Percentiles rank a stretch among this genome's conserved stretches.
phyloP scores from a whole-genome alignment of 2,329 filamentous ascomycete species.

The Aspergillus sp. region DNA sequence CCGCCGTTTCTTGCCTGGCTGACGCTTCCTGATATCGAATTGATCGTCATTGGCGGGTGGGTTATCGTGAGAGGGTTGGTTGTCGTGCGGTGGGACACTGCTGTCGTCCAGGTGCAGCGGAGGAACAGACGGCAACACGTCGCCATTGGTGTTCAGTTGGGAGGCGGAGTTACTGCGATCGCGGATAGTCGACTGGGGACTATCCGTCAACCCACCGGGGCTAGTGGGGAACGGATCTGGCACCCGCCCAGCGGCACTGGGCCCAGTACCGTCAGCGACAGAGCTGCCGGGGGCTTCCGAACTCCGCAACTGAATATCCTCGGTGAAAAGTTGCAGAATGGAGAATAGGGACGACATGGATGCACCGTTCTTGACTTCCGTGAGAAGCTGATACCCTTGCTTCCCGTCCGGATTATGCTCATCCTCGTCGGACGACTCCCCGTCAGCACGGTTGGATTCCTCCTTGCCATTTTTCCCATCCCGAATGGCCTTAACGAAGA shows the following conservation, averaged over 20 bases:
- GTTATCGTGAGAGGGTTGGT: constrained; percentile 1
- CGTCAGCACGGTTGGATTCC: constrained; percentile 28
- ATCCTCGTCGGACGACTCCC: constrained; percentile 58
- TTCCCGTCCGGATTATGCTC: constrained; percentile 52
- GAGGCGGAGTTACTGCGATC: constrained; percentile 12
- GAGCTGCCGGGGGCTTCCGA: constrained; percentile 48
- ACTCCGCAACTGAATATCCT: constrained; percentile 73
- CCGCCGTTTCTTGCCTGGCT: constrained; percentile 23
- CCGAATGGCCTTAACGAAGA: constrained; percentile 86
- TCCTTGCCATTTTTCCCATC: constrained; percentile 28
- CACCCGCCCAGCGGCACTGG: constrained; percentile 18
- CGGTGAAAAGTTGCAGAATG: constrained; percentile 91
- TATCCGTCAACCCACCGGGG: constrained; percentile 21
- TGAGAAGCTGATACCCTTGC: constrained; percentile 87
- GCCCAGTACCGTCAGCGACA: constrained; percentile 24
- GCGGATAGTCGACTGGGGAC: constrained; percentile 16
- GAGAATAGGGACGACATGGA: constrained; percentile 98
- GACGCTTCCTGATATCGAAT: constrained; percentile 8
- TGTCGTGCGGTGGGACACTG: constrained; percentile 9
- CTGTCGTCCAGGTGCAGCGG: constrained; percentile 60
- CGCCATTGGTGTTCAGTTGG: constrained; percentile 16
- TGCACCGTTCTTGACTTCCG: constrained; percentile 93
- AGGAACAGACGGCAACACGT: constrained; percentile 54
- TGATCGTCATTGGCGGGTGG: constrained; percentile 16
- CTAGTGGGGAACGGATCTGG: constrained; percentile 33